These are phyloP conservation scores for Aspergillus spinulosporus DNA, from an alignment of 2,329 filamentous ascomycete genomes.

Conservation along the genomic window DNA sequence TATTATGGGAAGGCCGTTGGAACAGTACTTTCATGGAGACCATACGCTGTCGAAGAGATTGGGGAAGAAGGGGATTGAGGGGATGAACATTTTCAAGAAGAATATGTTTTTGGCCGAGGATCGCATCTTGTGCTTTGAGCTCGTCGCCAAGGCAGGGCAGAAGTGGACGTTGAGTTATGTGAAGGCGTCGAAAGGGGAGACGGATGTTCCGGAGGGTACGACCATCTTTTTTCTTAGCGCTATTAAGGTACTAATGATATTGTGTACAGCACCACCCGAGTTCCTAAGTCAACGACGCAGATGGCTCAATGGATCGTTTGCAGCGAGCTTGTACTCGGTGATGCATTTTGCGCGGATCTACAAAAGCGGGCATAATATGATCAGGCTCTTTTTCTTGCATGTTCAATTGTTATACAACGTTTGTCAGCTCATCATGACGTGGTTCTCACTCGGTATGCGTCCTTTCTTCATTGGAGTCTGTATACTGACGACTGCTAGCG, in stretches of 20 bases:
- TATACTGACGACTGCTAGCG: slow-evolving; percentile 46
- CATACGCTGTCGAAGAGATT: slow-evolving; percentile 93
- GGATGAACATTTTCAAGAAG: slow-evolving; percentile 99
- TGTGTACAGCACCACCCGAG: slow-evolving; percentile 60
- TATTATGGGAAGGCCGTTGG: slow-evolving; percentile 94
- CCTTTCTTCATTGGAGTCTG: slow-evolving; percentile 2
- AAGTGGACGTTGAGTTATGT: slow-evolving; percentile 99
- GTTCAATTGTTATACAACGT: slow-evolving; percentile 95
- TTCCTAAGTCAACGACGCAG: slow-evolving; percentile 97
- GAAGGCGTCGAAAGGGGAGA: slow-evolving; percentile 98
- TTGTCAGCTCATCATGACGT: slow-evolving; percentile 82
- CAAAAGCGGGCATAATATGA: slow-evolving; percentile 93
- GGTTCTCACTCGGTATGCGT: slow-evolving; percentile 67
- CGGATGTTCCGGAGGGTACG: slow-evolving; percentile 91
- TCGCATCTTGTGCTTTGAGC: slow-evolving; percentile 98
- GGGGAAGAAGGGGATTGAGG: slow-evolving; percentile 98
- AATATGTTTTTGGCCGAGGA: slow-evolving; percentile 99
- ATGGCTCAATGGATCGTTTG: slow-evolving; percentile 99
- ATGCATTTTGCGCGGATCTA: slow-evolving; percentile 99
- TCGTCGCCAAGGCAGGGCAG: slow-evolving; percentile 96
- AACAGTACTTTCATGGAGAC: slow-evolving; percentile 99
- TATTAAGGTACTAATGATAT: neutral
- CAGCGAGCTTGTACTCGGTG: slow-evolving; percentile 91
- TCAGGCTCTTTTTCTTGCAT: slow-evolving; percentile 99
- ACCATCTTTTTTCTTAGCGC: no score